Evolutionary conservation across 2,329 filamentous ascomycete species (phyloP), one percentile per base, ranked within the genome.

Genomic region (Pleoardoris graminearum): DNA sequence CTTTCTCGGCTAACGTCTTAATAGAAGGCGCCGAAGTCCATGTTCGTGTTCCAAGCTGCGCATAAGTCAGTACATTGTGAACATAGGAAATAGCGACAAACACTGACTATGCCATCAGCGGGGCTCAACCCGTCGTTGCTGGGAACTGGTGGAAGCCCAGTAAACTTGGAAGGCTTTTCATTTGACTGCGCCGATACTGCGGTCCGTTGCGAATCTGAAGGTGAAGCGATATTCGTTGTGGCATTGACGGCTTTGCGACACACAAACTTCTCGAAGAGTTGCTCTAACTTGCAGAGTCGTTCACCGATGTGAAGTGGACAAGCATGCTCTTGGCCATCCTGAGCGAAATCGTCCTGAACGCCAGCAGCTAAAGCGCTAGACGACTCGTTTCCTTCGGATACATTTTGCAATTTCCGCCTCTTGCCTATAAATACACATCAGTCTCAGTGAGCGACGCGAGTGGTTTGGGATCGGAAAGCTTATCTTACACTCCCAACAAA

Each of bases 401-500:
- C 55, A 38, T 49, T 56, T 16, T 65, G 58, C 8, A 61, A 38
- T 46, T 67, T 72, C 33, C 56, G 63, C 48, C 60, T 68, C 49
- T 72, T 73, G 58, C 70, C 70, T 73, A 54, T 22, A n/a, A 25
- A 14, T 7, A 12, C 10, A 38, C n/a, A 21, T 66, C 53, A 66
- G 57, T 51, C 42, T 44, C 14, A 35, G 32, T 38, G 27, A 46
- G 49, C 23, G 42, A 33, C 41, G 11, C 22, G 3, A 30, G 37
- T 25, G 16, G 29, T 8, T n/a, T 37, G 37, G 30, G 32, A 30
- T 12, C 29, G 41, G 23, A 27, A 22, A 45, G 14, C 38, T 37
- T 25, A 14, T 58, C 68, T 69, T 57, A 73, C 70, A 73, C 62
- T 72, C 67, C 67, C 69, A 69, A 50, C 67, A 72, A 33, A 65